Evolutionary conservation across 2,329 filamentous ascomycete species (phyloP).

Genomic region (Calonectria pteridis): DNA sequence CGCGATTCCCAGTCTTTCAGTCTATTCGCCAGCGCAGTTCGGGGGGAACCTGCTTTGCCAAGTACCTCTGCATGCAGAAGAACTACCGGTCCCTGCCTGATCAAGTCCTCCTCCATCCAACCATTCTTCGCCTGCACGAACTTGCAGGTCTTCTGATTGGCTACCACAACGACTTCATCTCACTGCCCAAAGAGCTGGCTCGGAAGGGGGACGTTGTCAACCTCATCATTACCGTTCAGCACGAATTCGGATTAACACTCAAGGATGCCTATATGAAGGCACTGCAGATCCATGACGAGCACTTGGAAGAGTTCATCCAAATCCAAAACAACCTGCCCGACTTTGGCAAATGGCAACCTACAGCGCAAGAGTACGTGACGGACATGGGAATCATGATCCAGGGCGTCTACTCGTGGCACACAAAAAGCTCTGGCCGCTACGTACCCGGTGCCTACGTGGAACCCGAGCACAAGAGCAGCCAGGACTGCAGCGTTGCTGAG

Average conservation of each 20-base stretch:
- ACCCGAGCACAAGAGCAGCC: background rate
- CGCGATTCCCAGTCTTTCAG: background rate
- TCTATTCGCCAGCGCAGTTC: background rate
- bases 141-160: background rate
- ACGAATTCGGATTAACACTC: background rate
- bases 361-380: background rate
- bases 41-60: conserved; percentile 7
- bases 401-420: conserved; percentile 11
- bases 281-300: background rate
- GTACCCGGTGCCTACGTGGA: background rate
- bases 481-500: background rate
- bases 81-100: conserved; percentile 3
- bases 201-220: background rate
- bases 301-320: background rate
- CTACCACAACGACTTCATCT: background rate
- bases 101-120: background rate
- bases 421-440: conserved; percentile 3
- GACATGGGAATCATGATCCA: conserved; percentile 6
- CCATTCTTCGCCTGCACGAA: background rate
- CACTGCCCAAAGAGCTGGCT: background rate
- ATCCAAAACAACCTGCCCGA: background rate
- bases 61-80: conserved; percentile 12
- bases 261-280: background rate
- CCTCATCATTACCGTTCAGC: background rate
- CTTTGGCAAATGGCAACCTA: background rate